Base-by-base conservation (phyloP, 768 basidiomycete genomes). In the Hygrocybe coccinea region DNA sequence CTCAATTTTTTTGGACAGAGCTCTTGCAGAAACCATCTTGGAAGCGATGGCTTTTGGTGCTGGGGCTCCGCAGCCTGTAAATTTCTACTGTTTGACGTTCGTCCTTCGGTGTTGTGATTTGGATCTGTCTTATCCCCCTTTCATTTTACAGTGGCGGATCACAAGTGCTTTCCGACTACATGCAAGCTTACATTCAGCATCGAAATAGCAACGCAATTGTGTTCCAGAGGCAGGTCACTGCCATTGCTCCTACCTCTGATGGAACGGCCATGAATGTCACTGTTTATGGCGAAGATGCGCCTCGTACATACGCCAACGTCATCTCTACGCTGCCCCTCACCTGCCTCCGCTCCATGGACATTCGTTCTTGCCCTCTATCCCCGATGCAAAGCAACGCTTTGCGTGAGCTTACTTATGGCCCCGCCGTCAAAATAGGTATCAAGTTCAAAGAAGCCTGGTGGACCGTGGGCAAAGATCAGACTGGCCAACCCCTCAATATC, bases 361-460 rank as follows among this genome's bases (percentile, higher is more conserved):
- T 70, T 22, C 39, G 46, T 2, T 34, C 57, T 1, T 54, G 55
- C 50, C 51, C 61, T 6, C 58, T 78, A 33, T 59, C 58, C 21
- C 49, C 58, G 29, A 49, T 59, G 60, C 77, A 76, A 55, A 58
- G 17, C 39, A 72, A 66, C 2, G 71, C 71, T 7, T 48, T 74
- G 45, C 68, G 73, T 1, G 45, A 61, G 24, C 60, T 72, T n/a
- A 50, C 63, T 1, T 74, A 74, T 37, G 68, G 65, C 9, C 64
- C 70, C 3, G 62, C 71, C 5, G 62, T 65, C 52, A 74, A 75
- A 51, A 61, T 75, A 45, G 74, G 73, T 15, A 65, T 75, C 21
- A 65, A 64, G 36, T 75, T 75, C 64, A 68, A 58, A 37, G 59
- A 61, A 6, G 49, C 59, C 15, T 75, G 74, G 72, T 75, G 74